Evolutionary conservation across 1,284 basidiomycete species (phyloP), one percentile per base, ranked within the genome.

Genomic region (Pterula multifida): DNA sequence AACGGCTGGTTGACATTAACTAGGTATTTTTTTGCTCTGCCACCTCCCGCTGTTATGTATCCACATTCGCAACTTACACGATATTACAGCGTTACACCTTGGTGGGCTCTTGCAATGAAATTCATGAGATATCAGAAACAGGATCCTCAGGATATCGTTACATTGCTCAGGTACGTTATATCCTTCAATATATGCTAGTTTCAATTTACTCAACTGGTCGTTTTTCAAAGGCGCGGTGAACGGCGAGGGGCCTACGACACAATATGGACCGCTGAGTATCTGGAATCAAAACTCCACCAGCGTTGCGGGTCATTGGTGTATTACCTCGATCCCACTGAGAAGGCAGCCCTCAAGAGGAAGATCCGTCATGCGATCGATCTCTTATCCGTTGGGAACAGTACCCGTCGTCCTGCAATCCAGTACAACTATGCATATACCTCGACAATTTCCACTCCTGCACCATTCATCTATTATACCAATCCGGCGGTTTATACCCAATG

Each of bases 51-150:
- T n/a, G 84, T 72, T 61, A 60, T 63, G 0, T 73, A 62, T 60
- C 1, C 67, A 81, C 50, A 63, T 83, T 19, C 39, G 9, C 21
- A 9, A 9, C 19, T 32, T 32, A 6, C n/a, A n/a, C 15, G 28
- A 32, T 32, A 32, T 42, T 6, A 19, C 39, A 76, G 72, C 54
- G 79, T 84, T 0, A 75, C 77, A 26, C 81, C 80, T 55, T 73
- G 75, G 51, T 85, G 81, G 81, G 72, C 74, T 0, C 71, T 84
- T 25, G 78, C 81, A 2, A 72, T 84, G 54, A 85, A 85, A 60
- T 68, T 85, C n/a, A 78, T 80, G 24, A 70, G 81, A 4, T 85
- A 78, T 60, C 62, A 70, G 42, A 75, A 76, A 52, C 68, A 73
- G 54, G 76, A 78, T 57, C 68, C 71, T 1, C 67, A 59, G 0